These are phyloP conservation scores for rapeseed (Brassica napus) DNA, from an alignment of 345 rosid genomes.

Conservation along the genomic window DNA sequence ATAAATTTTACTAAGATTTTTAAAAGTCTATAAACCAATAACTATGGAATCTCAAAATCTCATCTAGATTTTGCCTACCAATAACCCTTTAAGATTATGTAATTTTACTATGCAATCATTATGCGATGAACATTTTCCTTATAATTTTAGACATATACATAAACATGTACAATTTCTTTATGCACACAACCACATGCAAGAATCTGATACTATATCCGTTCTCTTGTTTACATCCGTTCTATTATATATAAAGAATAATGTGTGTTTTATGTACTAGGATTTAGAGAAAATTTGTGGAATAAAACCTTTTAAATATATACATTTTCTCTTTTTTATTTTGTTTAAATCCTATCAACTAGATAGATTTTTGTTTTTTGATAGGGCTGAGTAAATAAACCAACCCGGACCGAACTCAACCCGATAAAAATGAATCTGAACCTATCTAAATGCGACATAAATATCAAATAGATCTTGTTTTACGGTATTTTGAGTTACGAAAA, in stretches of 20 bases:
- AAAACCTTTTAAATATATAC: not conserved
- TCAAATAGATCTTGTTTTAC: too few relatives aligned
- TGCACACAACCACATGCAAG: not conserved
- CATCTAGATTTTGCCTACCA: too few relatives aligned
- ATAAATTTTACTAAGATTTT: too few relatives aligned
- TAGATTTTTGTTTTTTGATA: not conserved
- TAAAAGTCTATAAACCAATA: too few relatives aligned
- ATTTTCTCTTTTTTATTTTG: not conserved
- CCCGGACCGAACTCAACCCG: too few relatives aligned
- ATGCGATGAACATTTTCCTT: conserved; percentile 29
- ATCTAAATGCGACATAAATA: too few relatives aligned
- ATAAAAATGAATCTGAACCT: too few relatives aligned
- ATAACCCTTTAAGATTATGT: not conserved
- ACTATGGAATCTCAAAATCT: too few relatives aligned
- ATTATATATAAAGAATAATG: not conserved
- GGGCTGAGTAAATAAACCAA: too few relatives aligned
- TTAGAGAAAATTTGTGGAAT: not conserved
- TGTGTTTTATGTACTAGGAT: not conserved
- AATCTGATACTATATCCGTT: not conserved
- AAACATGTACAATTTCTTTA: not conserved
- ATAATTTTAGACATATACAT: not conserved
- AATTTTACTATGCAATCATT: conserved; percentile 43
- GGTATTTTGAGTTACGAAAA: too few relatives aligned
- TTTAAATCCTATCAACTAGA: not conserved
- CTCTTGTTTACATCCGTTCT: not conserved